Conservation (phyloP, 345 rosid genomes). For the Salix purpurea region DNA sequence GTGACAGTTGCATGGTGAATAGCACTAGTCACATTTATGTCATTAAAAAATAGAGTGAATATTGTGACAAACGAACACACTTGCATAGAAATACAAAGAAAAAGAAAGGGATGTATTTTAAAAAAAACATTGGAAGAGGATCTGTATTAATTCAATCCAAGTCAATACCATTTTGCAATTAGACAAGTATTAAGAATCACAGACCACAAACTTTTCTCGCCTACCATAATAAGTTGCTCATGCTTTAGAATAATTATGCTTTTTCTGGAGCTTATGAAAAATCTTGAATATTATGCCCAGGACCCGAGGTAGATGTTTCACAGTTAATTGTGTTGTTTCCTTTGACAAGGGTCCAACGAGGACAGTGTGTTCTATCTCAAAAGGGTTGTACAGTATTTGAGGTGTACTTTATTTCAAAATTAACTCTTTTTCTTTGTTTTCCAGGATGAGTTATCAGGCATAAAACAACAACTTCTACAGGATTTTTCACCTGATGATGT, state of each 20-base stretch:
- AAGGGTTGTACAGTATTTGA: neutral
- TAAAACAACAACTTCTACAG: constrained; percentile 54
- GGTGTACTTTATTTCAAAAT: neutral
- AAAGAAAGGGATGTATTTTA: neutral
- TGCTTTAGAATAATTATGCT: neutral
- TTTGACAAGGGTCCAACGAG: neutral
- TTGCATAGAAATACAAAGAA: neutral
- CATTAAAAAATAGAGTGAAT: neutral
- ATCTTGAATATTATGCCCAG: neutral
- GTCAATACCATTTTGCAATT: neutral
- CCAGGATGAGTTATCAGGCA: constrained; percentile 62
- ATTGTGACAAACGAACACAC: neutral
- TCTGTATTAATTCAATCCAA: neutral
- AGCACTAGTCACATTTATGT: neutral
- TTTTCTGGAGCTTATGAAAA: neutral
- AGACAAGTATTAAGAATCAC: constrained; percentile 1
- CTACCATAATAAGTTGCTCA: neutral
- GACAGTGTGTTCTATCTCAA: neutral
- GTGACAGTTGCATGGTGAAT: neutral
- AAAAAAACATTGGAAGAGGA: neutral
- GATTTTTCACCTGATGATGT: constrained; percentile 77
- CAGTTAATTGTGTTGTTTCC: neutral
- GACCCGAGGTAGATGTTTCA: neutral
- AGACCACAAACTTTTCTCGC: neutral
- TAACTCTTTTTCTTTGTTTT: constrained; percentile 16